phyloP scores from a whole-genome alignment of 2,329 filamentous ascomycete genomes.

The Chrysosphaeria jannelii region DNA sequence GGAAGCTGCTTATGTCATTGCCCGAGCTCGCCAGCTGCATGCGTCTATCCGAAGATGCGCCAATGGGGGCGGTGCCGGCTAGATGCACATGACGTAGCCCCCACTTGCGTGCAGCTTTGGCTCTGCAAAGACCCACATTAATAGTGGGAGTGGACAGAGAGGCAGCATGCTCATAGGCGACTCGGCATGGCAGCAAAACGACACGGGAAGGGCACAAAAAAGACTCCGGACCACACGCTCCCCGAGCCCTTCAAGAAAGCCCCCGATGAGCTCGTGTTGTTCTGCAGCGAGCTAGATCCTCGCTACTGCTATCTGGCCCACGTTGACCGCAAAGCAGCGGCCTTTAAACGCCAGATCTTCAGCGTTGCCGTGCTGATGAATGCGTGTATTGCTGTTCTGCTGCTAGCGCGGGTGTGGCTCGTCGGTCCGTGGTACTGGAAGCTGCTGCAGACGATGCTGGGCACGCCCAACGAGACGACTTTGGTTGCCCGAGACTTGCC shows the following conservation, averaged over 20 bases:
- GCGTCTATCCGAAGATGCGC: too few relatives aligned
- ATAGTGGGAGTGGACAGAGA: too few relatives aligned
- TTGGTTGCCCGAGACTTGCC: slow-evolving; percentile 26
- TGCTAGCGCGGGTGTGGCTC: slow-evolving; percentile 36
- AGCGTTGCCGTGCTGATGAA: slow-evolving; percentile 53
- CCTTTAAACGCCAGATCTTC: slow-evolving; percentile 63
- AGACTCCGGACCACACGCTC: too few relatives aligned
- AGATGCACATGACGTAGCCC: too few relatives aligned
- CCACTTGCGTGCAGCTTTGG: too few relatives aligned
- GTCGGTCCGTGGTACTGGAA: slow-evolving; percentile 44
- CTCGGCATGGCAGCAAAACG: too few relatives aligned
- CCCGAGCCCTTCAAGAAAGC: slow-evolving; percentile 39
- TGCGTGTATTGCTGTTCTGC: slow-evolving; percentile 27
- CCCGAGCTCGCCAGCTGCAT: too few relatives aligned
- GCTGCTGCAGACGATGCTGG: slow-evolving; percentile 32
- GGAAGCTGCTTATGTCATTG: too few relatives aligned
- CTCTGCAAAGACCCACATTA: too few relatives aligned
- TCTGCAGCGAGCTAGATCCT: slow-evolving; percentile 34
- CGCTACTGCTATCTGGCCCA: slow-evolving; percentile 60
- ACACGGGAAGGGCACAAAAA: too few relatives aligned
- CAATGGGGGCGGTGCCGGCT: too few relatives aligned
- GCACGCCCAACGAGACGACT: slow-evolving; percentile 32
- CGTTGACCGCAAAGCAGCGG: slow-evolving; percentile 37
- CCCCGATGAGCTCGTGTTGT: slow-evolving; percentile 28
- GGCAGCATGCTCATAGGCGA: too few relatives aligned